phyloP scores from a whole-genome alignment of 306 rosid species.

The Vigna angularis region DNA sequence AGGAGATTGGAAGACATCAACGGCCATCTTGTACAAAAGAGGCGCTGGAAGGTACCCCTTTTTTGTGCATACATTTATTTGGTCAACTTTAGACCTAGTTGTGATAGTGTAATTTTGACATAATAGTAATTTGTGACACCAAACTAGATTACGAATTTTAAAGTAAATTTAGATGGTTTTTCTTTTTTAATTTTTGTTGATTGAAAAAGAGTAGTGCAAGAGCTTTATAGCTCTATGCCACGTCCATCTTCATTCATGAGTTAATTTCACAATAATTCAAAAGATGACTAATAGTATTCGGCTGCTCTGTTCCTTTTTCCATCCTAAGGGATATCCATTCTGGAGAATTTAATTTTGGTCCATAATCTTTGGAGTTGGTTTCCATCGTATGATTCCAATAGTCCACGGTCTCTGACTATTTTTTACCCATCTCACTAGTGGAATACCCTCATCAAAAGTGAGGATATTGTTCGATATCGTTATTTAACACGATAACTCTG shows the following conservation, averaged over 20 bases:
- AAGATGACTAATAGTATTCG: neutral
- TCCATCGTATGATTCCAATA: neutral
- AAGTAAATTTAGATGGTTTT: too few species aligned
- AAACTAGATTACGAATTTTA: too few species aligned
- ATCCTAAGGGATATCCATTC: neutral
- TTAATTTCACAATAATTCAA: neutral
- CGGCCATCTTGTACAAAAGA: constrained; percentile 41
- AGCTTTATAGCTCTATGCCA: too few species aligned
- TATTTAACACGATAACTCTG: neutral
- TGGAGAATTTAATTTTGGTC: too few species aligned
- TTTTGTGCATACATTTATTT: constrained; percentile 2
- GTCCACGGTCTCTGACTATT: neutral
- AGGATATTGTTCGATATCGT: neutral
- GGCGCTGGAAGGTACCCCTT: constrained; percentile 53
- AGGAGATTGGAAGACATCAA: constrained; percentile 50
- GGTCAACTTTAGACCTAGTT: constrained; percentile 9
- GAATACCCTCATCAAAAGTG: constrained; percentile 1
- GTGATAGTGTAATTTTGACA: constrained; percentile 21
- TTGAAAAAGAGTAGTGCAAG: too few species aligned
- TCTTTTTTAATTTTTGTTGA: too few species aligned
- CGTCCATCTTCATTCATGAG: neutral
- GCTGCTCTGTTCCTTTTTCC: neutral
- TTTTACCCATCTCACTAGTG: neutral
- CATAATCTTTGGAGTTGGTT: neutral
- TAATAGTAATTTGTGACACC: neutral